Evolutionary conservation across 1,284 basidiomycete species (phyloP).

Genomic region (Malassezia restricta): DNA sequence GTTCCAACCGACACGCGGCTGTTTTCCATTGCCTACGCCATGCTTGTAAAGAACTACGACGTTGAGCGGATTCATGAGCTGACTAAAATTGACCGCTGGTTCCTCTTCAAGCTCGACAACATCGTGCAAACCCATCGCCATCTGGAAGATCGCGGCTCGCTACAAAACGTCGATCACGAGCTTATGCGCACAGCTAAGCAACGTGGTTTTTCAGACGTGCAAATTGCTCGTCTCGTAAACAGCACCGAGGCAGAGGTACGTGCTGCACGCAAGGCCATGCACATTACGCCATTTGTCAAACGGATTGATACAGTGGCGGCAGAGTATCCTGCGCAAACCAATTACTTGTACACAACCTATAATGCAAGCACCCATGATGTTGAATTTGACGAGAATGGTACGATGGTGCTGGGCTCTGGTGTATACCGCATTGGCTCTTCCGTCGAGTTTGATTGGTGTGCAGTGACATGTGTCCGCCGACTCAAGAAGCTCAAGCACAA

Average conservation of each 20-base stretch:
- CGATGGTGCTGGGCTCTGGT: slow-evolving; percentile 97
- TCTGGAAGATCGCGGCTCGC: slow-evolving; percentile 48
- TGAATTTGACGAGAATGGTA: slow-evolving; percentile 88
- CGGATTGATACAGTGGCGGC: slow-evolving; percentile 98
- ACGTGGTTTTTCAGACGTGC: slow-evolving; percentile 71
- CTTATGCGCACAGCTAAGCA: slow-evolving; percentile 43
- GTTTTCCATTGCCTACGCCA: slow-evolving; percentile 93
- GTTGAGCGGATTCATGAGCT: slow-evolving; percentile 81
- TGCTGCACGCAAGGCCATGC: slow-evolving; percentile 67
- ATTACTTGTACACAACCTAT: slow-evolving; percentile 99
- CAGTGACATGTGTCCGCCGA: slow-evolving; percentile 87
- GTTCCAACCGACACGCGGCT: slow-evolving; percentile 76
- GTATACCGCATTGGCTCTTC: slow-evolving; percentile 97
- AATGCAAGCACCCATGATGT: slow-evolving; percentile 93
- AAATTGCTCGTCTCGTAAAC: slow-evolving; percentile 65
- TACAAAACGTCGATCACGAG: slow-evolving; percentile 52
- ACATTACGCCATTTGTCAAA: slow-evolving; percentile 93
- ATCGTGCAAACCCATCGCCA: slow-evolving; percentile 55
- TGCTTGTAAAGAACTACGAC: slow-evolving; percentile 82
- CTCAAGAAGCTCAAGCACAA: slow-evolving; percentile 80
- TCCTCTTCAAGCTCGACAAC: slow-evolving; percentile 95
- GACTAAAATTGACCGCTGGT: slow-evolving; percentile 97
- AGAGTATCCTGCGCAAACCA: slow-evolving; percentile 96
- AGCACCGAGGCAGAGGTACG: slow-evolving; percentile 66
- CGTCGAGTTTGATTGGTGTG: slow-evolving; percentile 99